Evolutionary conservation across 805 yeast genomes (phyloP).

Genomic region (Schwanniomyces pseudopolymorphus): DNA sequence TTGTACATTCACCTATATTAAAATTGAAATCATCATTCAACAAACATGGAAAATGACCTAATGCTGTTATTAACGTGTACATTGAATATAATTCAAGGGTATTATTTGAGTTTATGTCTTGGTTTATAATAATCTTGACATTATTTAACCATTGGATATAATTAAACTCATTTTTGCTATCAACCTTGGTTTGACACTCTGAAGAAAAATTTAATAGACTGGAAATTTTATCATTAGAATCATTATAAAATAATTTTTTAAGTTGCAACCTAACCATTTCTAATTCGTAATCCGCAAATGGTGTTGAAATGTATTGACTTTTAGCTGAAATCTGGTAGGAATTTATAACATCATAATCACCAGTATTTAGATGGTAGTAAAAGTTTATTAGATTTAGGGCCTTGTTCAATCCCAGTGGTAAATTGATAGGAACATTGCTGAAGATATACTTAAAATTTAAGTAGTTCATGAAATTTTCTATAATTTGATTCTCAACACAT

Average conservation of each 20-base stretch:
- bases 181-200: not conserved
- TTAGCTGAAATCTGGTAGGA: constrained; percentile 3
- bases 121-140: constrained; percentile 10
- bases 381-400: constrained; percentile 23
- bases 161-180: not conserved
- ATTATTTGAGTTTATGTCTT: constrained; percentile 1
- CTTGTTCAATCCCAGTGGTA: constrained; percentile 17
- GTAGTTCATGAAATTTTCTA: constrained; percentile 18
- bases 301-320: constrained; percentile 4
- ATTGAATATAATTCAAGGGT: constrained; percentile 11
- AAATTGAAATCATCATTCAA: constrained; percentile 34
- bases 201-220: constrained; percentile 3
- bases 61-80: constrained; percentile 33
- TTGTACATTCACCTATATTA: constrained; percentile 28
- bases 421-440: constrained; percentile 2
- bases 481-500: constrained; percentile 18
- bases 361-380: constrained; percentile 10
- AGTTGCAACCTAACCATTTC: constrained; percentile 11
- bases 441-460: constrained; percentile 14
- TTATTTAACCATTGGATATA: constrained; percentile 21
- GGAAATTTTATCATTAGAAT: not conserved
- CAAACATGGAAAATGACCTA: constrained; percentile 47
- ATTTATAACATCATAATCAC: constrained; percentile 8
- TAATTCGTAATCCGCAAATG: constrained; percentile 19
- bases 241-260: not conserved